Percentiles rank a stretch among this genome's conserved stretches.
Conservation (phyloP, 768 basidiomycete genomes). For the Kondoa subrosea region DNA sequence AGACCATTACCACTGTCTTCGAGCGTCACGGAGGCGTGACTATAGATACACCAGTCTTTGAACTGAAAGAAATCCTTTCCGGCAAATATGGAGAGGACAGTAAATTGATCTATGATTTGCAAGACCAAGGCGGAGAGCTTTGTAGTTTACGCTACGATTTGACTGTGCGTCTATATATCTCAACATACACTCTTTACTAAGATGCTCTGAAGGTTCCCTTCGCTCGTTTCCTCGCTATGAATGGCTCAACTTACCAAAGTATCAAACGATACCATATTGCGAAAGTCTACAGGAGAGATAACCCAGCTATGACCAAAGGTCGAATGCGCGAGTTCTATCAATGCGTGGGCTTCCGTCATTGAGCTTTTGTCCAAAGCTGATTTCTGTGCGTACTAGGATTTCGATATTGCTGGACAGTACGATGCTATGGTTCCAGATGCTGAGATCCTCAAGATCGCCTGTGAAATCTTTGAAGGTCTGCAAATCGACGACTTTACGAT, state of each 20-base stretch:
- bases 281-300: conserved; percentile 95
- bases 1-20: conserved; percentile 71
- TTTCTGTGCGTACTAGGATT: conserved; percentile 45
- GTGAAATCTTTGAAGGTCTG: conserved; percentile 60
- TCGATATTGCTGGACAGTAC: conserved; percentile 80
- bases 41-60: conserved; percentile 96
- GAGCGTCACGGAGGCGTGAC: conserved; percentile 73
- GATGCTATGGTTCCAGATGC: conserved; percentile 97
- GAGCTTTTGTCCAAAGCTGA: background rate
- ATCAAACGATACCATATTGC: conserved; percentile 92
- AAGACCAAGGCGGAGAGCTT: conserved; percentile 94
- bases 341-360: conserved; percentile 44
- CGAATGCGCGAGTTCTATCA: conserved; percentile 98
- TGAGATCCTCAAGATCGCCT: conserved; percentile 65
- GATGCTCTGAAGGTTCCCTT: conserved; percentile 48
- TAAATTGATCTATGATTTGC: conserved; percentile 92
- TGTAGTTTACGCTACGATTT: conserved; percentile 88
- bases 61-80: conserved; percentile 82
- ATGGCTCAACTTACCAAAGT: conserved; percentile 47
- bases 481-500: conserved; percentile 88
- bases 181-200: background rate
- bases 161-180: conserved; percentile 41
- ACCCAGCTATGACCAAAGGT: conserved; percentile 92
- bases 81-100: conserved; percentile 97
- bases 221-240: conserved; percentile 89